phyloP scores from a whole-genome alignment of 306 rosid species.

The Prunus davidiana region DNA sequence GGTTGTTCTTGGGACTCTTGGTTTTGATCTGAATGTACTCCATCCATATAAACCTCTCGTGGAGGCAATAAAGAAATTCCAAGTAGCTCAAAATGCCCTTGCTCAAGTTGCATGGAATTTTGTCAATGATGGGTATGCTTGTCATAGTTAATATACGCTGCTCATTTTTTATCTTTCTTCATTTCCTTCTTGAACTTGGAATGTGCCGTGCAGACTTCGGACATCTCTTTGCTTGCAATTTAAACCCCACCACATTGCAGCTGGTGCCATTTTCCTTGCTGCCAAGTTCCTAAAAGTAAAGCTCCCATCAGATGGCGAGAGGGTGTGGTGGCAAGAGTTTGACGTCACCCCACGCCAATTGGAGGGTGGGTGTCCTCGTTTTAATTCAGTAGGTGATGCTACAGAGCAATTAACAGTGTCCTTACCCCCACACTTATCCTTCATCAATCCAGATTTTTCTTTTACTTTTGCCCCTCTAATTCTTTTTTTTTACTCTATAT shows the following conservation, averaged over 20 bases:
- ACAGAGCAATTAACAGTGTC: conserved; percentile 23
- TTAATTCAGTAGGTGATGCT: conserved; percentile 33
- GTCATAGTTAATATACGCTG: conserved; percentile 35
- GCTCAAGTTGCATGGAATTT: conserved; percentile 99
- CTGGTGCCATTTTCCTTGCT: conserved; percentile 99
- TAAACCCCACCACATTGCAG: conserved; percentile 97
- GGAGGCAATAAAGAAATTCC: conserved; percentile 96
- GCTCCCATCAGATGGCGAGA: conserved; percentile 99
- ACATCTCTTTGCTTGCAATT: conserved; percentile 99
- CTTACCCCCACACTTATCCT: not conserved
- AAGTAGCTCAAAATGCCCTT: conserved; percentile 96
- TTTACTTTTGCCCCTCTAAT: not conserved
- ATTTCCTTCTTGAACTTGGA: conserved; percentile 54
- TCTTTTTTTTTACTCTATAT: not conserved
- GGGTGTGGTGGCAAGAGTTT: conserved; percentile 99
- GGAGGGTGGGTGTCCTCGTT: conserved; percentile 91
- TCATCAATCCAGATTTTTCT: not conserved
- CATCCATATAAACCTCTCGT: conserved; percentile 99
- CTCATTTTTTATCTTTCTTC: conserved; percentile 43
- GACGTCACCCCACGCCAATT: conserved; percentile 99
- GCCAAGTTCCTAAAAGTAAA: conserved; percentile 97
- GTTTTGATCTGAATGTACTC: conserved; percentile 85
- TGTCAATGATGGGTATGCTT: conserved; percentile 92
- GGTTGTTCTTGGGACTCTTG: conserved; percentile 96
- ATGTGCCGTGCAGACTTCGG: conserved; percentile 86